A percentile compares a stretch with the other conserved stretches of the same genome.
These are phyloP conservation scores for Centella asiatica DNA, from an alignment of 129 eudicot genomes.

Conservation along the genomic window DNA sequence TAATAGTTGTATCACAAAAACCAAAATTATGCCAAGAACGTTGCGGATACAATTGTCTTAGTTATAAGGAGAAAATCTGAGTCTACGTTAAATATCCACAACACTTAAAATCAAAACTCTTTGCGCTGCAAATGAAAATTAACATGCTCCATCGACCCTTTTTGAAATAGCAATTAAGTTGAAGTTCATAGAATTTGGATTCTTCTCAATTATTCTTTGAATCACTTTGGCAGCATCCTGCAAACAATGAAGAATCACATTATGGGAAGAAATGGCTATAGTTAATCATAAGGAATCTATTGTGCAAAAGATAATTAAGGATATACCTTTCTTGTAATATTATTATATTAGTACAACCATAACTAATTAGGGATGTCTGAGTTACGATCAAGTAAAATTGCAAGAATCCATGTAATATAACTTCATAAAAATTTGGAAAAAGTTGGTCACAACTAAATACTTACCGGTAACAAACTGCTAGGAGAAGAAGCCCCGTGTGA, in stretches of 20 bases:
- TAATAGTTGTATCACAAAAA: too few relatives aligned
- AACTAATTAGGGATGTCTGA: too few relatives aligned
- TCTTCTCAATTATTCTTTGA: slow-evolving; percentile 52
- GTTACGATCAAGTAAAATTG: too few relatives aligned
- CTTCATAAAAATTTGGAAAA: neutral
- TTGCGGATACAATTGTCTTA: too few relatives aligned
- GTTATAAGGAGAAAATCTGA: neutral
- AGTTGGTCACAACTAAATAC: neutral
- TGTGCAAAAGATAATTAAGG: too few relatives aligned
- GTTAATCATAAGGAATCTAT: neutral
- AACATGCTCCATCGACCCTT: slow-evolving; percentile 18
- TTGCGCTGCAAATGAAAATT: neutral
- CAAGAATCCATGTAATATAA: too few relatives aligned
- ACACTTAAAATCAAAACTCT: neutral
- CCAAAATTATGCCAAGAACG: too few relatives aligned
- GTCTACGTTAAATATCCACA: neutral
- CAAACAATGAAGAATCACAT: neutral
- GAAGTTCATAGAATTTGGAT: slow-evolving; percentile 69
- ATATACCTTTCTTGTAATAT: too few relatives aligned
- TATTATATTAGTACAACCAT: too few relatives aligned
- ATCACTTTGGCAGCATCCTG: slow-evolving; percentile 90
- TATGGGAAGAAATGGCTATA: neutral
- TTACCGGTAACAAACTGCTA: slow-evolving; percentile 55
- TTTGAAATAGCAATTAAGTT: slow-evolving; percentile 76
- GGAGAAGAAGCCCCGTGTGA: slow-evolving; percentile 81